These are phyloP conservation scores for Epichloe aotearoae DNA, from an alignment of 2,329 filamentous ascomycete species.

Conservation along the genomic window DNA sequence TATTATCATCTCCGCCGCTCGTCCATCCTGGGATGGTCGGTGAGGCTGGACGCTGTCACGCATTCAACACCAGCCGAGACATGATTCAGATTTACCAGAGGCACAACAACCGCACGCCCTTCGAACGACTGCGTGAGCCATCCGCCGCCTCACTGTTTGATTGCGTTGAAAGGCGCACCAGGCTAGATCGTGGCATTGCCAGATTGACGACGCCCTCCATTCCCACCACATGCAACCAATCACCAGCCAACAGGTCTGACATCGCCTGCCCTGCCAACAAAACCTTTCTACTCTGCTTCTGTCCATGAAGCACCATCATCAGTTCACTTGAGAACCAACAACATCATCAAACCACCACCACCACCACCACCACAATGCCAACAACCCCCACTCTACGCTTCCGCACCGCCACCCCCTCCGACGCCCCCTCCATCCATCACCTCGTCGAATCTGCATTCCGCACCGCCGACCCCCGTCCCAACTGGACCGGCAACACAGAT, in stretches of 20 bases:
- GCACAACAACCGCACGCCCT: no score
- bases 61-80: no score
- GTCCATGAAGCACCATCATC: background rate
- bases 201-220: background rate
- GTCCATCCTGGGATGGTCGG: no score
- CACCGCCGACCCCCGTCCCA: background rate
- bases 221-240: no score
- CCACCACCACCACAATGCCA: background rate
- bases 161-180: background rate
- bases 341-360: background rate
- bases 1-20: no score
- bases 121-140: no score
- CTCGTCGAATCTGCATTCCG: constrained; percentile 1
- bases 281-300: background rate
- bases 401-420: background rate
- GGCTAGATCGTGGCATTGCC: background rate
- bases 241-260: no score
- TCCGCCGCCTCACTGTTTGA: no score
- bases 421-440: background rate
- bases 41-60: no score
- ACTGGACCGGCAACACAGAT: background rate
- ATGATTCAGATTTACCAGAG: no score
- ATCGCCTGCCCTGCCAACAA: no score
- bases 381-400: background rate
- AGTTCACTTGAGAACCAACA: background rate